These are phyloP conservation scores for Aspergillus cristatus DNA, from an alignment of 495 filamentous ascomycete species.

Conservation along the genomic window DNA sequence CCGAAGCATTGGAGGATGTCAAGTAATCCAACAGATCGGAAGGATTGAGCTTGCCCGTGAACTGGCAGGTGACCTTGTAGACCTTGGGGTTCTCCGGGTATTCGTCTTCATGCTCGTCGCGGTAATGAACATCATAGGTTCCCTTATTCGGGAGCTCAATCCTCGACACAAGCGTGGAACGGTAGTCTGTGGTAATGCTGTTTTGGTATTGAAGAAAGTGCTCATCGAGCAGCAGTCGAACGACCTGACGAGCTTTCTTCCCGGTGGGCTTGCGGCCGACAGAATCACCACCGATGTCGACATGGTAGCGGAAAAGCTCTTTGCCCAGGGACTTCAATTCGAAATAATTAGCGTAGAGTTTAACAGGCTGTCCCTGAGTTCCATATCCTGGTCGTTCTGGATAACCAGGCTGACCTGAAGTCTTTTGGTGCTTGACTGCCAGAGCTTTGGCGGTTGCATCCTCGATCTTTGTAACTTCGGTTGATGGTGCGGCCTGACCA, in stretches of 20 bases:
- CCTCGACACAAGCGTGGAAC: conserved; percentile 38
- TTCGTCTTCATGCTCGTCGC: conserved; percentile 32
- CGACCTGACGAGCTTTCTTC: conserved; percentile 45
- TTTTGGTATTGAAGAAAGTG: conserved; percentile 17
- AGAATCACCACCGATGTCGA: conserved; percentile 18
- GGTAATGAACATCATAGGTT: conserved; percentile 29
- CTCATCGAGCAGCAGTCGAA: conserved; percentile 40
- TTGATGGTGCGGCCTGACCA: conserved; percentile 12
- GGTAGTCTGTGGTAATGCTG: conserved; percentile 50
- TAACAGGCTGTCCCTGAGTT: conserved; percentile 37
- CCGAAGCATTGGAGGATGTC: conserved; percentile 36
- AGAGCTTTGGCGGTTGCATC: conserved; percentile 18
- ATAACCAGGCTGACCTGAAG: conserved; percentile 10
- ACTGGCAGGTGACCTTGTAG: conserved; percentile 36
- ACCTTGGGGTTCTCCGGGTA: conserved; percentile 27
- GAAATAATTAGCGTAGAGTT: conserved; percentile 60
- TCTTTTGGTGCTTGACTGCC: conserved; percentile 10
- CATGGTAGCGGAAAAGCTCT: conserved; percentile 28
- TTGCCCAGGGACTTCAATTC: conserved; percentile 32
- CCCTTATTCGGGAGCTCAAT: conserved; percentile 21
- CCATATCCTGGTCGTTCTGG: conserved; percentile 53
- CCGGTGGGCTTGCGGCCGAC: conserved; percentile 29
- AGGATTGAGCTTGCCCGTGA: conserved; percentile 36
- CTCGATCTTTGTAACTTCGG: conserved; percentile 22
- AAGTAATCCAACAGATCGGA: conserved; percentile 44